Evolutionary conservation across 345 rosid genomes (phyloP), one percentile per base, ranked within the genome.

Genomic region (Combretum micranthum): DNA sequence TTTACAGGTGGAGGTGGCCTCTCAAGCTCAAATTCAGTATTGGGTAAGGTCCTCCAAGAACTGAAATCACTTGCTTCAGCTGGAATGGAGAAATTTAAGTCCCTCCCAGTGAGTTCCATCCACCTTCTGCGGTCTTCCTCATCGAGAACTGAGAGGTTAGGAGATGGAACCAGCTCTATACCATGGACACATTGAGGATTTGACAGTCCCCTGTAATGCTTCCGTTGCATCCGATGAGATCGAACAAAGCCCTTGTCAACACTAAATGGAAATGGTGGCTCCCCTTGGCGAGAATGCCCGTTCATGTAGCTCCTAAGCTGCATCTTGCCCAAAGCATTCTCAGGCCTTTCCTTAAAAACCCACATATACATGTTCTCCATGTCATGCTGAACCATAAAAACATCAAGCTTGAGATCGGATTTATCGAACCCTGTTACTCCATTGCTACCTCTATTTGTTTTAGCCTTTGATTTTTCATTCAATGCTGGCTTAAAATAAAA

Each of bases 341-440:
- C 99, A 0, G 99, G 97, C 57, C 97, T 87, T 51, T 89, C 99
- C 70, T 87, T 93, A 58, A 93, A 93, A 51, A 76, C 92, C 99
- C 99, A 93, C 99, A 93, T 89, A 69, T 93, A 93, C 90, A 93
- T 93, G 62, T 93, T 93, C 88, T 93, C 99, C 99, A 93, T 87
- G 69, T 93, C 99, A 21, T 93, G 99, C 73, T 93, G 99, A 64
- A 93, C 99, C 55, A 93, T 64, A 56, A 93, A 93, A 69, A 82
- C 82, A 61, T 89, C 97, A 11, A 89, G 86, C 74, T 83, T 82
- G 57, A 93, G 67, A 72, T 93, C 99, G 1, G 94, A 60, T 71
- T 93, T 93, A 48, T 93, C 96, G 39, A 75, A 87, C 8, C 99
- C 97, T 1, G 91, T 73, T 8, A 89, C 61, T 23, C 94, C 94